Evolutionary conservation across 2,329 filamentous ascomycete genomes (phyloP), one percentile per base, ranked within the genome.

Genomic region (Colletotrichum gloeosporioides): DNA sequence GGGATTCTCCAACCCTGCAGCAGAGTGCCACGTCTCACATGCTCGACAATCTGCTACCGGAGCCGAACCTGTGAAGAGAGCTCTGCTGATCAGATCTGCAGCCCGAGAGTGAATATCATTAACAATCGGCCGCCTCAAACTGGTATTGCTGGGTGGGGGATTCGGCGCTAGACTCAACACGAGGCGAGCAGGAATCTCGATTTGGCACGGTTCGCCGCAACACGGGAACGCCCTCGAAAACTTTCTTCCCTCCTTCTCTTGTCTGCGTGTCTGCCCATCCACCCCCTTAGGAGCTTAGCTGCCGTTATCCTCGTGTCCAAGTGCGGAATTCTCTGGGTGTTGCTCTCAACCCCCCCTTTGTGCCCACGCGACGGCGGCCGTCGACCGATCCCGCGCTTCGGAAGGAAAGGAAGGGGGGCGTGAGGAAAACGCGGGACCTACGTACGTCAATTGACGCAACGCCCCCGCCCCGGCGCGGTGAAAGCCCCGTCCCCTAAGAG

Each of bases 21-120:
- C 44, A 27, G 32, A 44, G 70, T 66, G 70, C 74, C 59, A 57
- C 70, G 71, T 76, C 74, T 73, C 74, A 76, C 59, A 74, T 69
- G 59, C 65, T 76, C 71, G 34, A 65, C 57, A 73, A 53, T 36
- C 29, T 49, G 22, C 29, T 36, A 63, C 53, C 34, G 32, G 70
- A 63, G 22, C 16, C 29, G 59, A 34, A 34, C 13, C 18, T 34
- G 25, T 39, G 32, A 44, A 64, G 32, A 64, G 39, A 55, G 31
- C 0, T 0, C 44, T 13, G 44, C 44, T 4, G 22, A 74, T 65
- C 71, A 59, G 74, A 74, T 76, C 70, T 22, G 31, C 74, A 74
- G 59, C 25, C 44, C 63, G 55, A 32, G 65, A 34, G 27, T 22
- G 63, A 53, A 55, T 66, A 68, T 73, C 57, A 49, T 34, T 63